phyloP scores from a whole-genome alignment of 768 basidiomycete genomes.

The Rhodotorula kratochvilovae region DNA sequence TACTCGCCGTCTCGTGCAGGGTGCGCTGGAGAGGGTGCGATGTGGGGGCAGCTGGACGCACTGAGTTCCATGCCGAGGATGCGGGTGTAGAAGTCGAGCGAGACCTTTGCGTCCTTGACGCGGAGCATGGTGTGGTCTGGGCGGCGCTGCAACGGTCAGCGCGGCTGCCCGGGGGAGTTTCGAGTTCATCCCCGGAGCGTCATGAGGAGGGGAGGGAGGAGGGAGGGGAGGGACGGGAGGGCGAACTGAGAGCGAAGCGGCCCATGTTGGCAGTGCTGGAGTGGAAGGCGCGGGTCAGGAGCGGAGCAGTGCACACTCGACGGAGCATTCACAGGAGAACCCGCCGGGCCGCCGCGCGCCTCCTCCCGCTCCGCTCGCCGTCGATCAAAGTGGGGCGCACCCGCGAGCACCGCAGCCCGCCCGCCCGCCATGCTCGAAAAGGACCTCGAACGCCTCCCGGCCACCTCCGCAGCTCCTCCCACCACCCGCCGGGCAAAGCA shows the following conservation, averaged over 20 bases:
- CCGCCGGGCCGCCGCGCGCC: too few relatives aligned
- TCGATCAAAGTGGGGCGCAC: too few relatives aligned
- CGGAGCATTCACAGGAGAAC: background rate
- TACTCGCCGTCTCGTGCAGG: too few relatives aligned
- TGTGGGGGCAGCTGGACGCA: background rate
- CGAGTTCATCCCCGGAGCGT: too few relatives aligned
- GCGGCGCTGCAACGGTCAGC: background rate
- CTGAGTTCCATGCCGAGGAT: slow-evolving; percentile 39
- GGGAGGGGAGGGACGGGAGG: background rate
- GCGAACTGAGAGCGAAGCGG: background rate
- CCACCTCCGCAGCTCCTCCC: background rate
- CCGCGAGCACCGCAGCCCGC: too few relatives aligned
- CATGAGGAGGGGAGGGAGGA: background rate
- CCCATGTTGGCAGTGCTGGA: background rate
- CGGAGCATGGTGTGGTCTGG: slow-evolving; percentile 69
- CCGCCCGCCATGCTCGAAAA: background rate
- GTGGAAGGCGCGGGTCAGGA: background rate
- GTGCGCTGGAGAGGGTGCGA: too few relatives aligned
- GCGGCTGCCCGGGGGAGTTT: too few relatives aligned
- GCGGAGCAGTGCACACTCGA: background rate
- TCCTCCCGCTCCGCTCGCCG: too few relatives aligned
- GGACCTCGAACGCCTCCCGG: background rate
- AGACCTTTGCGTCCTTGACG: slow-evolving; percentile 70
- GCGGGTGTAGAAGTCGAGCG: slow-evolving; percentile 10
- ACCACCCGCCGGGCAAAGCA: background rate